These are phyloP conservation scores for Albatrellus sp. DNA, from an alignment of 1,284 basidiomycete species.

Conservation along the genomic window DNA sequence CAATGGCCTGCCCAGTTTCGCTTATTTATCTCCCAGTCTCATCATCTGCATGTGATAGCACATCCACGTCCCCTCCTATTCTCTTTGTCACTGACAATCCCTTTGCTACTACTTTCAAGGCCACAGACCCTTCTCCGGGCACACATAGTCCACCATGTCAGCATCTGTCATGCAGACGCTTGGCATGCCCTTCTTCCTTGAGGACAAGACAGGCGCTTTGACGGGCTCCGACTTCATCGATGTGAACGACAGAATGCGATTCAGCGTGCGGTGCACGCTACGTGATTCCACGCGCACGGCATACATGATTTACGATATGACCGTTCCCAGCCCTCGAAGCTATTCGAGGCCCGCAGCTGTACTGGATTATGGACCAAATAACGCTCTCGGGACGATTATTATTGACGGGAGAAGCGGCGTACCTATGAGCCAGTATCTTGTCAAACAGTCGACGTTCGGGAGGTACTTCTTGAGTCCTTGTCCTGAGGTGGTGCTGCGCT, in stretches of 20 bases:
- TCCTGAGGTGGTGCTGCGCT: neutral
- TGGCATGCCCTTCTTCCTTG: conserved; percentile 47
- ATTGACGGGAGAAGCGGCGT: conserved; percentile 25
- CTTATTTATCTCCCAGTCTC: neutral
- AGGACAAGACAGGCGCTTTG: conserved; percentile 43
- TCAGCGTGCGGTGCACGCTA: conserved; percentile 36
- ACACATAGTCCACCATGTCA: too few species aligned
- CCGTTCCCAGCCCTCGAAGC: conserved; percentile 13
- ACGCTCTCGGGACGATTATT: conserved; percentile 38
- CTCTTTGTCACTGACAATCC: neutral
- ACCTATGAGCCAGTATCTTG: conserved; percentile 39
- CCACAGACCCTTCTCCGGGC: too few species aligned
- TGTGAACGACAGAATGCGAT: conserved; percentile 44
- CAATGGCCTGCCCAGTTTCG: too few species aligned
- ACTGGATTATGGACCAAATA: conserved; percentile 36
- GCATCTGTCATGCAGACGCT: conserved; percentile 25
- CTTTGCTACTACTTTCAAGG: too few species aligned
- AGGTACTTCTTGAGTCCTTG: conserved; percentile 19
- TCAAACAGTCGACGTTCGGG: conserved; percentile 24
- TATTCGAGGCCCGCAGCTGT: conserved; percentile 27
- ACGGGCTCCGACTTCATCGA: conserved; percentile 46
- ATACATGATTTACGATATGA: conserved; percentile 39
- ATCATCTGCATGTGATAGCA: neutral
- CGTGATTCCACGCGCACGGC: conserved; percentile 26
- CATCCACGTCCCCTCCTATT: neutral